Evolutionary conservation across 257 asterid species (phyloP).

Genomic region (Buddleja alternifolia): DNA sequence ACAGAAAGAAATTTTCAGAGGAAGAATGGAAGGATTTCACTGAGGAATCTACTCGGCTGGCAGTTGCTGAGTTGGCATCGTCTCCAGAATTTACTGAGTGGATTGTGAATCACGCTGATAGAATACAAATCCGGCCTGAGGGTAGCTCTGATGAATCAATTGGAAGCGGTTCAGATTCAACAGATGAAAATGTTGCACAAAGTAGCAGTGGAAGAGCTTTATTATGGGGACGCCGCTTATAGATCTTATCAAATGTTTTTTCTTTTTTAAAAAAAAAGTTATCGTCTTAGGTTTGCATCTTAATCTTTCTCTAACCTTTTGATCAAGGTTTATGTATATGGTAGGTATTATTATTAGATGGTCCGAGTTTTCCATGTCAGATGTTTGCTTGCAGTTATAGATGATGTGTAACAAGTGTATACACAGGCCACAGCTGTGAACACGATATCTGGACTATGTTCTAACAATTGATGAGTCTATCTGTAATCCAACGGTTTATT

Average conservation of each 20-base stretch:
- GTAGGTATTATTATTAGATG: constrained; percentile 8
- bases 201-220: constrained; percentile 57
- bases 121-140: constrained; percentile 59
- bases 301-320: neutral
- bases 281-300: neutral
- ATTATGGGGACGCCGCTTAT: constrained; percentile 39
- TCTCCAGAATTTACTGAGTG: constrained; percentile 83
- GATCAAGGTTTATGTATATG: constrained; percentile 14
- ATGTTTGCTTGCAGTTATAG: too few species aligned
- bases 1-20: constrained; percentile 58
- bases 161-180: constrained; percentile 71
- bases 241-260: neutral
- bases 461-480: too few species aligned
- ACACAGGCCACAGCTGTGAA: too few species aligned
- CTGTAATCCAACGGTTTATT: too few species aligned
- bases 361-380: too few species aligned
- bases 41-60: constrained; percentile 67
- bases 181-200: constrained; percentile 56
- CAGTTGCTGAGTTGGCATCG: constrained; percentile 66
- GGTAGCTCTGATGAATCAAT: constrained; percentile 63
- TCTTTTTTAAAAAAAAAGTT: neutral
- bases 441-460: too few species aligned
- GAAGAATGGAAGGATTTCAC: constrained; percentile 85
- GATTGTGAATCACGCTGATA: constrained; percentile 59
- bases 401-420: neutral